A percentile compares a stretch with the other conserved stretches of the same genome.
These are phyloP conservation scores for Venturia oleaginea DNA, from an alignment of 2,329 filamentous ascomycete species.

Conservation along the genomic window DNA sequence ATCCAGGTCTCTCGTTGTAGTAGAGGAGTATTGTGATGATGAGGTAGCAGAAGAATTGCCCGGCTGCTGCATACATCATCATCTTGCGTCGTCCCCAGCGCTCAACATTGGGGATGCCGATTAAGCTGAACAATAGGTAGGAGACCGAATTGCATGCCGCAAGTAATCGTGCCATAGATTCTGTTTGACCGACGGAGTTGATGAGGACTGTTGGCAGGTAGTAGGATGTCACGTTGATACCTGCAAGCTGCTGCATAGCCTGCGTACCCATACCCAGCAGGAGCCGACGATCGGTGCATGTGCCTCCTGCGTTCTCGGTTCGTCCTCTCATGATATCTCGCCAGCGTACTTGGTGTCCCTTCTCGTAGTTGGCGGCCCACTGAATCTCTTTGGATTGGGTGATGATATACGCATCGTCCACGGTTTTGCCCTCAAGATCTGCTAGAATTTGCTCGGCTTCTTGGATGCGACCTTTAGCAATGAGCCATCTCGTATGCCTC, in stretches of 20 bases:
- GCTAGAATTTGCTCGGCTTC: constrained; percentile 42
- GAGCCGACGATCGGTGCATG: constrained; percentile 41
- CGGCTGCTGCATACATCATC: constrained; percentile 66
- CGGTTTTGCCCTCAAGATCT: constrained; percentile 37
- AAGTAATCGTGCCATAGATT: constrained; percentile 42
- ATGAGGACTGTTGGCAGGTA: constrained; percentile 46
- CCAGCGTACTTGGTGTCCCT: constrained; percentile 42
- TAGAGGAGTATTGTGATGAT: constrained; percentile 33
- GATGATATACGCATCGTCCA: constrained; percentile 37
- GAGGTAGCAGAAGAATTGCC: constrained; percentile 72
- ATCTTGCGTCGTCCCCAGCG: constrained; percentile 70
- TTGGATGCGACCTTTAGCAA: constrained; percentile 33
- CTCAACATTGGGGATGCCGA: constrained; percentile 52
- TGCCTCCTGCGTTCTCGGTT: constrained; percentile 35
- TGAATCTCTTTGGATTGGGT: constrained; percentile 36
- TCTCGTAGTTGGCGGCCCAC: constrained; percentile 37
- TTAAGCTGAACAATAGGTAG: constrained; percentile 36
- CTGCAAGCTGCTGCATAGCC: constrained; percentile 39
- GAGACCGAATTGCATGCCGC: constrained; percentile 41
- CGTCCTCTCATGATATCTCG: constrained; percentile 40
- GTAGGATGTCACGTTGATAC: constrained; percentile 29
- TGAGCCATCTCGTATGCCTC: constrained; percentile 32
- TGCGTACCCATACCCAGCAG: constrained; percentile 45
- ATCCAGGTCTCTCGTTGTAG: constrained; percentile 25
- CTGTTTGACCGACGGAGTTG: constrained; percentile 42